Conservation (phyloP, 768 basidiomycete species). For the Naganishia randhawae region DNA sequence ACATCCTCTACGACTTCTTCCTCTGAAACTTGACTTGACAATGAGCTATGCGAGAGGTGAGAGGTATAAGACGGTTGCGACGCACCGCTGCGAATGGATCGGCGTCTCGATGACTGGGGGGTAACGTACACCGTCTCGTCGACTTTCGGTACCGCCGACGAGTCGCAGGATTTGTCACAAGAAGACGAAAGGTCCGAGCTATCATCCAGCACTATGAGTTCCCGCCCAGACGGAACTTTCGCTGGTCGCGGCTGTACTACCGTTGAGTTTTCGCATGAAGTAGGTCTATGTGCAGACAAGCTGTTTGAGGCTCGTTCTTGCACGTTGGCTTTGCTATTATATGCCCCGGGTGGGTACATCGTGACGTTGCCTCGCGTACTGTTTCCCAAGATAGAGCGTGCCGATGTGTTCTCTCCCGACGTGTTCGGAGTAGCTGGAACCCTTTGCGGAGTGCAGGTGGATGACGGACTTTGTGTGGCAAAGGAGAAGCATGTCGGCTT, state of each 20-base stretch:
- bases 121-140: constrained; percentile 11
- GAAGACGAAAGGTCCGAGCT: not conserved
- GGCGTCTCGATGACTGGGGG: not conserved
- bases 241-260: not conserved
- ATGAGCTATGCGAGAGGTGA: too few relatives aligned
- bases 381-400: not conserved
- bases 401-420: not conserved
- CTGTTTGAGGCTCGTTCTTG: not conserved
- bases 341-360: not conserved
- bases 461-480: not conserved
- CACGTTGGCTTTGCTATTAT: not conserved
- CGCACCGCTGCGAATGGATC: not conserved
- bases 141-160: not conserved
- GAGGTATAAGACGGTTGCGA: not conserved
- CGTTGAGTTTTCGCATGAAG: not conserved
- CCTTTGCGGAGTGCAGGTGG: not conserved
- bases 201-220: constrained; percentile 14
- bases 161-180: too few relatives aligned
- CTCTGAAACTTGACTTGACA: not conserved
- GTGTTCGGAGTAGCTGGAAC: not conserved
- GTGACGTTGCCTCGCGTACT: not conserved
- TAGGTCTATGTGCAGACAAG: not conserved
- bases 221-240: not conserved
- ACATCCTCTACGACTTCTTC: not conserved
- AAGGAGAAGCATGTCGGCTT: not conserved